These are phyloP conservation scores for Sanghuangporus weigelae DNA, from an alignment of 1,284 basidiomycete species.

Conservation along the genomic window DNA sequence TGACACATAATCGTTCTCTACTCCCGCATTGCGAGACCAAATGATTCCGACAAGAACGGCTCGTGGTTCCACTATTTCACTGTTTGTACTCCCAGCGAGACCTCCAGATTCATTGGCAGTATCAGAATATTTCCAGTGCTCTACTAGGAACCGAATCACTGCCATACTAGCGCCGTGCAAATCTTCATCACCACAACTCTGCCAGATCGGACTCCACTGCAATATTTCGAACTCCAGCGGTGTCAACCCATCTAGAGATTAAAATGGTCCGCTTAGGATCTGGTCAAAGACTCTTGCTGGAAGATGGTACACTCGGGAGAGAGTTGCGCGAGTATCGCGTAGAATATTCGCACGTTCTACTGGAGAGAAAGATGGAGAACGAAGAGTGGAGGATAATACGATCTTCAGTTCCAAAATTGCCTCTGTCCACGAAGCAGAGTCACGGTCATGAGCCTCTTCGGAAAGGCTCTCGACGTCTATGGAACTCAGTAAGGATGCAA, in stretches of 20 bases:
- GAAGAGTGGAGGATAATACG: background rate
- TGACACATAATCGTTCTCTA: background rate
- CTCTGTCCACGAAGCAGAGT: background rate
- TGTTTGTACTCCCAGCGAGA: background rate
- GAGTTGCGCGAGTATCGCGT: background rate
- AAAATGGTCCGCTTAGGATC: background rate
- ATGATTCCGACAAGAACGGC: background rate
- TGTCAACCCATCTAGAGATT: background rate
- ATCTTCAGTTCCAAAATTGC: background rate
- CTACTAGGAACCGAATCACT: background rate
- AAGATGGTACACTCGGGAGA: background rate
- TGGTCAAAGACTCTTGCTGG: background rate
- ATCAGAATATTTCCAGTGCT: background rate
- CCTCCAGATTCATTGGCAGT: background rate
- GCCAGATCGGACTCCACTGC: slow-evolving; percentile 6
- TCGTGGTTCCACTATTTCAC: background rate
- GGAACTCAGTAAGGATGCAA: background rate
- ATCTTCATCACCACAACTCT: background rate
- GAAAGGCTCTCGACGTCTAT: background rate
- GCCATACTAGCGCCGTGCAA: background rate
- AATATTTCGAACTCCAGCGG: slow-evolving; percentile 6
- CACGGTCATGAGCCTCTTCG: background rate
- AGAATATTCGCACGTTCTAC: background rate
- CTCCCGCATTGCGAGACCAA: background rate
- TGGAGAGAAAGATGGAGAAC: background rate